These are phyloP conservation scores for Kwoniella newhampshirensis DNA, from an alignment of 768 basidiomycete species.

Conservation along the genomic window DNA sequence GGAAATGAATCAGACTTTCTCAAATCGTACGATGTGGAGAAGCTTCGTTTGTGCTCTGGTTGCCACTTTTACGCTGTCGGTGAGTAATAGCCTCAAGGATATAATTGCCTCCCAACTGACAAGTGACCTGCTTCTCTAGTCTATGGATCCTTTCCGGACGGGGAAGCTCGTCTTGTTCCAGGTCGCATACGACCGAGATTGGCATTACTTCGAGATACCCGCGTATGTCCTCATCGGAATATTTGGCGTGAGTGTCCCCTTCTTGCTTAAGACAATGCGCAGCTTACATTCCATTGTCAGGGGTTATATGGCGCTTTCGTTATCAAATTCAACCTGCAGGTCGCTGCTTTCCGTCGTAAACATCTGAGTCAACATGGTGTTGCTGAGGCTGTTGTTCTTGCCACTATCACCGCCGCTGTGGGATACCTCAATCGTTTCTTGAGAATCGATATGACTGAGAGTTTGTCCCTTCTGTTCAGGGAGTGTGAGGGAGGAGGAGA, in stretches of 20 bases:
- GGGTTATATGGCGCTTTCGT: constrained; percentile 96
- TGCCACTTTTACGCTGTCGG: constrained; percentile 91
- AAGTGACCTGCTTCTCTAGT: constrained; percentile 56
- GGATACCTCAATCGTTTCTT: constrained; percentile 93
- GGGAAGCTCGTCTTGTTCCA: constrained; percentile 98
- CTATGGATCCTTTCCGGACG: constrained; percentile 97
- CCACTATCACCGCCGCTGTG: constrained; percentile 82
- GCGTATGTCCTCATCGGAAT: constrained; percentile 93
- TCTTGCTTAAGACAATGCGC: not conserved
- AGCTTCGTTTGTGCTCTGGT: constrained; percentile 96
- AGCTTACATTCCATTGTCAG: constrained; percentile 55
- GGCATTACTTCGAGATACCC: constrained; percentile 99
- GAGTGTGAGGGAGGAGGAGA: constrained; percentile 94
- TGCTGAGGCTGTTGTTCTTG: constrained; percentile 82
- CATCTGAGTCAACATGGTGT: constrained; percentile 79
- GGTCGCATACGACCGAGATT: constrained; percentile 93
- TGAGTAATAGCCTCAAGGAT: constrained; percentile 59
- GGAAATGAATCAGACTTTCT: constrained; percentile 99
- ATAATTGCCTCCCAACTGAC: constrained; percentile 1
- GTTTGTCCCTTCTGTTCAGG: constrained; percentile 87
- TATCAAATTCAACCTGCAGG: constrained; percentile 94
- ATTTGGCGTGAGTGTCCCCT: constrained; percentile 71
- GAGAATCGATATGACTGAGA: constrained; percentile 96
- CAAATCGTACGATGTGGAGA: constrained; percentile 97
- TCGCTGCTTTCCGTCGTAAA: constrained; percentile 89